Percentiles rank a stretch among this genome's conserved stretches.
phyloP scores from a whole-genome alignment of 768 basidiomycete genomes.

The Leccinum longicurvipes region DNA sequence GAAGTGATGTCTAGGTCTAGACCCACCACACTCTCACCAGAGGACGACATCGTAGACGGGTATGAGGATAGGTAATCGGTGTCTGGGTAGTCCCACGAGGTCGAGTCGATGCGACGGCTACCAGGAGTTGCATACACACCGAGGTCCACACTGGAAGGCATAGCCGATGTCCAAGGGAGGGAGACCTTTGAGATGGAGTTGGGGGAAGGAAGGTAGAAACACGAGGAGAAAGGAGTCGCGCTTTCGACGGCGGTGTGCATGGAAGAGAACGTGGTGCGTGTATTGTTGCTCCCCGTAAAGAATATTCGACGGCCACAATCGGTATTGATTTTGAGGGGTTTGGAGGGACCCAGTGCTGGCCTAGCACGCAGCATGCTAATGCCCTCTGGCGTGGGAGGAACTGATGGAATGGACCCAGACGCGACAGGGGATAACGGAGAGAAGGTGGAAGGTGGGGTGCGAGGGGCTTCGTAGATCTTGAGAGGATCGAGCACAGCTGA shows the following conservation, averaged over 20 bases:
- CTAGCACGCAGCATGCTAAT: conserved; percentile 40
- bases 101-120: conserved; percentile 51
- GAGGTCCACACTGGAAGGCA: conserved; percentile 39
- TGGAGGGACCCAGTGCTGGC: conserved; percentile 33
- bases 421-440: conserved; percentile 44
- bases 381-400: conserved; percentile 58
- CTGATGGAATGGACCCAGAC: conserved; percentile 40
- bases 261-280: conserved; percentile 48
- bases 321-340: conserved; percentile 62
- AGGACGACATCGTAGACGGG: conserved; percentile 41
- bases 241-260: conserved; percentile 76
- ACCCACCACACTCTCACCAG: conserved; percentile 34
- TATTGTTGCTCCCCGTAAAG: conserved; percentile 41
- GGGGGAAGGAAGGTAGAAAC: conserved; percentile 51
- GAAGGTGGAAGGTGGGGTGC: conserved; percentile 50
- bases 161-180: conserved; percentile 30
- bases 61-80: conserved; percentile 49
- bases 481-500: conserved; percentile 34
- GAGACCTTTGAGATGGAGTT: conserved; percentile 38
- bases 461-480: conserved; percentile 44
- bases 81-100: conserved; percentile 44
- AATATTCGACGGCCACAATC: conserved; percentile 34
- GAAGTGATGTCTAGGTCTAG: conserved; percentile 31
- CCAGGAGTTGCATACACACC: conserved; percentile 39
- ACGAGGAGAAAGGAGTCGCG: conserved; percentile 55